phyloP scores from a whole-genome alignment of 441 rosid species.

The Melastoma candidum region DNA sequence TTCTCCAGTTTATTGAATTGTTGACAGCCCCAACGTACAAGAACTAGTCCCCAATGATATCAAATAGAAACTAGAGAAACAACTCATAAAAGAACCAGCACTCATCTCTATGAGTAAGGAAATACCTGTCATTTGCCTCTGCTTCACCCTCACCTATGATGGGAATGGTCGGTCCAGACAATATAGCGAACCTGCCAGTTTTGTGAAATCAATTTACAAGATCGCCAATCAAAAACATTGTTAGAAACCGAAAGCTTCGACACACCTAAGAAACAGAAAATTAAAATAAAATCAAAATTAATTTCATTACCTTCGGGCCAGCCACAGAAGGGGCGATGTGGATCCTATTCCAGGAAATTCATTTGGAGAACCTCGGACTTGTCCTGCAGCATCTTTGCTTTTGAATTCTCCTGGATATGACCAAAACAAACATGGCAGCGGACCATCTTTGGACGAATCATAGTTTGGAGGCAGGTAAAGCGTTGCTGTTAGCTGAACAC shows the following conservation, averaged over 20 bases:
- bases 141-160: conserved; percentile 93
- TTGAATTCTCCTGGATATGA: conserved; percentile 98
- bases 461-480: conserved; percentile 84
- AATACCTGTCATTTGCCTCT: conserved; percentile 95
- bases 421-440: conserved; percentile 93
- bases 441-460: conserved; percentile 83
- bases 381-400: conserved; percentile 98
- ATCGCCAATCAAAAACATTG: neutral
- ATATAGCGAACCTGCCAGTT: conserved; percentile 70
- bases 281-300: neutral
- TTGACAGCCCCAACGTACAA: too few relatives aligned
- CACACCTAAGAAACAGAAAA: conserved; percentile 9
- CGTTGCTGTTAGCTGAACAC: conserved; percentile 93
- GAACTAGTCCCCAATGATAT: too few relatives aligned
- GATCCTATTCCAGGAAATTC: conserved; percentile 92
- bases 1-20: neutral
- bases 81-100: neutral
- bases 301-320: conserved; percentile 74
- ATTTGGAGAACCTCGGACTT: conserved; percentile 99
- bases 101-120: neutral
- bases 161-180: conserved; percentile 96
- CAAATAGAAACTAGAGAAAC: neutral
- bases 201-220: conserved; percentile 10
- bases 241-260: neutral
- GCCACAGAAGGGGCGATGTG: conserved; percentile 92